A percentile compares a stretch with the other conserved stretches of the same genome.
Evolutionary conservation across 73 alveolate species (phyloP).

Genomic region (Symbiodinium natans): DNA sequence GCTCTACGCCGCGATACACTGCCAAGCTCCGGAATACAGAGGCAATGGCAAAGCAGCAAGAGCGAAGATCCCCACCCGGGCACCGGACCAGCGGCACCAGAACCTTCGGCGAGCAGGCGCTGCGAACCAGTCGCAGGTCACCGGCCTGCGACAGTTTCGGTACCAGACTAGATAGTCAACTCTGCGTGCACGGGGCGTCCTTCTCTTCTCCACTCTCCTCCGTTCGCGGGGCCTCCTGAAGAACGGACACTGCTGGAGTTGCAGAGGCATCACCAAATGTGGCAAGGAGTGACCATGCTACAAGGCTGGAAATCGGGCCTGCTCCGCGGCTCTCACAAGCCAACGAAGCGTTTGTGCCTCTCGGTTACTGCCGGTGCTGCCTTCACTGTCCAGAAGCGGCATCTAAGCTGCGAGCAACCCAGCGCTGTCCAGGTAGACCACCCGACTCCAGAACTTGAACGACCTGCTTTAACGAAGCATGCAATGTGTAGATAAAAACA

Average conservation of each 20-base stretch:
- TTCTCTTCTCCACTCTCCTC: neutral
- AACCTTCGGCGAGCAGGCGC: constrained; percentile 78
- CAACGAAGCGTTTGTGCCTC: constrained; percentile 78
- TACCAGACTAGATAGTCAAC: too few species aligned
- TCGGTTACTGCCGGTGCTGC: neutral
- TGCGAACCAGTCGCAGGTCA: constrained; percentile 73
- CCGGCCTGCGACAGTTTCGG: constrained; percentile 26
- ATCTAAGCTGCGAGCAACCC: constrained; percentile 40
- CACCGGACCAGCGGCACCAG: constrained; percentile 54
- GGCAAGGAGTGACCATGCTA: too few species aligned
- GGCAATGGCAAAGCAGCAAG: too few species aligned
- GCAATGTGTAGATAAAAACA: too few species aligned
- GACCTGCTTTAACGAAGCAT: neutral
- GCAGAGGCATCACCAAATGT: too few species aligned
- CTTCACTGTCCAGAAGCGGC: too few species aligned
- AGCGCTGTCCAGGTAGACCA: constrained; percentile 72
- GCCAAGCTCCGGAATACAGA: too few species aligned
- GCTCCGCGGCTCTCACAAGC: constrained; percentile 74
- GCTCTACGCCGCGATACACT: too few species aligned
- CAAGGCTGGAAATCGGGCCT: neutral
- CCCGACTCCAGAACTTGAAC: constrained; percentile 70
- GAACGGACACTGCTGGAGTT: too few species aligned
- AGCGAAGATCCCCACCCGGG: neutral
- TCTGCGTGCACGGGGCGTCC: too few species aligned
- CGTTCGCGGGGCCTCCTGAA: neutral